A percentile compares a stretch with the other conserved stretches of the same genome.
Conservation (phyloP, 2,329 filamentous ascomycete genomes). For the Massarina eburnea region DNA sequence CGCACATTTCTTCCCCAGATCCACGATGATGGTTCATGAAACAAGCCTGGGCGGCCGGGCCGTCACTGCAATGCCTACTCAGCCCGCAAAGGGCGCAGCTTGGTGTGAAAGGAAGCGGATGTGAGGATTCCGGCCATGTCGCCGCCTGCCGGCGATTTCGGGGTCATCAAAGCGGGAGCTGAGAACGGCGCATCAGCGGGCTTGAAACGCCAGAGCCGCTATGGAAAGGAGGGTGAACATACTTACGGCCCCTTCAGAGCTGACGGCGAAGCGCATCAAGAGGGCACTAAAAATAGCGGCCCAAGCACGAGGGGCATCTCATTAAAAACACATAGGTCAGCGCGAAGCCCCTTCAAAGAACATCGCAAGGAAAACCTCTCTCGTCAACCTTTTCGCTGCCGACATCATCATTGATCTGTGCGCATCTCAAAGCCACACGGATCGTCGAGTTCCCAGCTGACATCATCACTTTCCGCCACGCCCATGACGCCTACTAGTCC, state of each 20-base stretch:
- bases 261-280: no score
- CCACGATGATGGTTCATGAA: conserved; percentile 1
- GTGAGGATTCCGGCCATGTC: no score
- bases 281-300: conserved; percentile 2
- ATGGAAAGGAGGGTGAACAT: no score
- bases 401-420: neutral
- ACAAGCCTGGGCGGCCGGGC: neutral
- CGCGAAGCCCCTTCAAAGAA: no score
- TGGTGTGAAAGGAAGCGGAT: no score
- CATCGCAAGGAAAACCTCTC: neutral
- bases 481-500: conserved; percentile 27
- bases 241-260: no score
- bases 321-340: neutral
- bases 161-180: no score
- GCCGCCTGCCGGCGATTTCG: no score
- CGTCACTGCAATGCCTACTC: no score
- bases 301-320: neutral
- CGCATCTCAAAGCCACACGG: conserved; percentile 1
- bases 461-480: conserved; percentile 22
- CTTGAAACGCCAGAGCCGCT: no score
- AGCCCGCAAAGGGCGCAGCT: no score
- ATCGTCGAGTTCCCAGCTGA: conserved; percentile 15
- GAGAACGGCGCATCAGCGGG: no score
- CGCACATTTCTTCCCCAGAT: neutral
- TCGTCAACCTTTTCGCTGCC: neutral